Evolutionary conservation across 495 filamentous ascomycete species (phyloP).

Genomic region (Aspergillus baeticus): DNA sequence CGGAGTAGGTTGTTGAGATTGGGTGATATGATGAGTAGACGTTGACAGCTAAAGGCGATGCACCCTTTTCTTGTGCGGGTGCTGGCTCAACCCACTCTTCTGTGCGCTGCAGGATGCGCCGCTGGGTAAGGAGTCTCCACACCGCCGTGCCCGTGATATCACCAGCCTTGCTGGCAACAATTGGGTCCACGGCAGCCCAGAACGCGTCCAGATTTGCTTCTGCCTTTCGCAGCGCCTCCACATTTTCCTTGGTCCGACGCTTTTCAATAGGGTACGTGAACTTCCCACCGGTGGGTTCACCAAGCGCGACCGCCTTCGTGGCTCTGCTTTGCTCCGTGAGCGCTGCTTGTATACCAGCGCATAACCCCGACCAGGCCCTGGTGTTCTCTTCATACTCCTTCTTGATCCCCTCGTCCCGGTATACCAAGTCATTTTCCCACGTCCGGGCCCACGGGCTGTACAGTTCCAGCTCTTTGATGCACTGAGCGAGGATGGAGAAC

Average conservation of each 20-base stretch:
- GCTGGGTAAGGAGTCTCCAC: constrained; percentile 22
- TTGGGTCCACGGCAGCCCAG: constrained; percentile 38
- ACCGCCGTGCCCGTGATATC: constrained; percentile 18
- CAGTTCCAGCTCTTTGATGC: constrained; percentile 37
- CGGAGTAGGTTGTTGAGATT: constrained; percentile 8
- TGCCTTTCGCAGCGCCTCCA: constrained; percentile 37
- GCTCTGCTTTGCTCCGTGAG: neutral
- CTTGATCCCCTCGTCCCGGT: constrained; percentile 25
- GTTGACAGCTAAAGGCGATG: constrained; percentile 15
- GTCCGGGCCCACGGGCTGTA: constrained; percentile 46
- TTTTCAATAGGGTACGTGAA: constrained; percentile 51
- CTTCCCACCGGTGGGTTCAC: constrained; percentile 23
- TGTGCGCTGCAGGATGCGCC: constrained; percentile 43
- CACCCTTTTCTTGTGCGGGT: neutral
- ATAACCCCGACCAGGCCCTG: neutral
- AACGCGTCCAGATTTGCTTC: constrained; percentile 50
- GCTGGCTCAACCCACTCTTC: constrained; percentile 47
- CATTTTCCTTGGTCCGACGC: constrained; percentile 40
- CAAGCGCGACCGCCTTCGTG: neutral
- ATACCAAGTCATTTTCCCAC: constrained; percentile 25
- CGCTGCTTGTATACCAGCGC: neutral
- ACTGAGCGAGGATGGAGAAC: constrained; percentile 40
- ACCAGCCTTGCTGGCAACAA: constrained; percentile 9
- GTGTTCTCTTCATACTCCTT: constrained; percentile 12
- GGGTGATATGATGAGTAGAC: constrained; percentile 20